These are phyloP conservation scores for Tolypocladium amazonense DNA, from an alignment of 2,329 filamentous ascomycete genomes.

Conservation along the genomic window DNA sequence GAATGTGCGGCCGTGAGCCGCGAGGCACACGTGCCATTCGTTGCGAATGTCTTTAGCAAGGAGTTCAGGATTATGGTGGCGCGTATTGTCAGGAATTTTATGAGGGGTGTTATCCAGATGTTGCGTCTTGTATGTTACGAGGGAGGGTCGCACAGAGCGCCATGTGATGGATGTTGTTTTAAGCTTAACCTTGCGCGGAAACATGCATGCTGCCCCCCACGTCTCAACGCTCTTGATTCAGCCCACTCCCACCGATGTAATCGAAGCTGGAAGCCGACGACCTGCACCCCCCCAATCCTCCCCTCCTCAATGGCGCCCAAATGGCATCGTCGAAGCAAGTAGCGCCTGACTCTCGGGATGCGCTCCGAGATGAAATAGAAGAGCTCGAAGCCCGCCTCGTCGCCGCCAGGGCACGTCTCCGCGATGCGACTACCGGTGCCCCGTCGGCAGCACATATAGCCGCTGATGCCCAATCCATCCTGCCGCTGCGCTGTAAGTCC, in stretches of 20 bases:
- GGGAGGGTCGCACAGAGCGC: background rate
- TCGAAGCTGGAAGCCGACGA: background rate
- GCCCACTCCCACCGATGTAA: background rate
- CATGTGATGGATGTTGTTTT: background rate
- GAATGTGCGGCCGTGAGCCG: slow-evolving; percentile 31
- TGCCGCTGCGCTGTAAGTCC: background rate
- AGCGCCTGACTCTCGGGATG: slow-evolving; percentile 11
- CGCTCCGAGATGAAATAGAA: slow-evolving; percentile 43
- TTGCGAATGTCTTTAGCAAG: slow-evolving; percentile 7
- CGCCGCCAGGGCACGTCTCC: slow-evolving; percentile 32
- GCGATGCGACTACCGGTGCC: background rate
- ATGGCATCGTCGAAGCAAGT: slow-evolving; percentile 15
- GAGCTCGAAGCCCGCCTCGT: slow-evolving; percentile 45
- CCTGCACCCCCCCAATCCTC: background rate
- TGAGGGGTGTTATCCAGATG: background rate
- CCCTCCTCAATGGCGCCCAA: background rate
- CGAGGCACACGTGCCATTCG: background rate
- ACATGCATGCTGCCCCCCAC: background rate
- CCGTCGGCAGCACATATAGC: background rate
- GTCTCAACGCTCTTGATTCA: background rate
- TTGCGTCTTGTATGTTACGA: background rate
- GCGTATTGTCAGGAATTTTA: background rate
- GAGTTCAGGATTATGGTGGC: slow-evolving; percentile 8
- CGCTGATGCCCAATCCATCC: background rate
- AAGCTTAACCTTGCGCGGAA: background rate